Base-by-base conservation (phyloP, 768 basidiomycete species). In the Tephrocybe rancida region DNA sequence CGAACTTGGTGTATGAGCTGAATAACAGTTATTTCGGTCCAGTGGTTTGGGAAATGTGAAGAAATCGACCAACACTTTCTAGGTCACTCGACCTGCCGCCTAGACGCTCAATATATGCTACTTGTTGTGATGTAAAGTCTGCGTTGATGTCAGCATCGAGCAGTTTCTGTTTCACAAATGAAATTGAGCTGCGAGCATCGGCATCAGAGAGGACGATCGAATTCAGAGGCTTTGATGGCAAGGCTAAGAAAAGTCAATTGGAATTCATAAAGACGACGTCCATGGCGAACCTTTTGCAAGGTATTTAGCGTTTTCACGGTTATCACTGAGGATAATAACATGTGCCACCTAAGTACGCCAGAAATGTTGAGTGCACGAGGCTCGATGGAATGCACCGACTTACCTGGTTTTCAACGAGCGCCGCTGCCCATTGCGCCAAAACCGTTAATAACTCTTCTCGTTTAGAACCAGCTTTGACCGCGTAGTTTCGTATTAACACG, bases 81-180 rank as follows among this genome's bases (percentile, higher is more conserved):
- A 97, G 82, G 64, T 97, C 94, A 57, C 88, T 92, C 44, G 94
- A 87, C 14, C 97, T 81, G 26, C 97, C 97, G 32, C 97, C 97
- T 0, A 98, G 81, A 21, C 85, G 81, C 45, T 86, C 78, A 22
- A 99, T 78, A 51, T 82, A 78, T 27, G 74, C 64, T 11, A 73
- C 73, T 58, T 93, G 84, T 25, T 83, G 73, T 18, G 57, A 51
- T 1, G 82, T 83, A 49, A 95, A 80, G 5, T 77, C 71, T 10
- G 79, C 61, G 24, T 82, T 70, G 16, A 84, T 61, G 22, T 80
- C 80, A 6, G 73, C 76, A 54, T 90, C 83, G 24, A 72, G 70
- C 38, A 96, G 77, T 67, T 92, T 95, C 59, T 88, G 83, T 64
- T 84, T 80, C 54, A 98, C 87, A 64, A 92, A 94, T 8, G 82